Conservation (phyloP, 352 stramenopile species). For the Phytophthora crassamura region DNA sequence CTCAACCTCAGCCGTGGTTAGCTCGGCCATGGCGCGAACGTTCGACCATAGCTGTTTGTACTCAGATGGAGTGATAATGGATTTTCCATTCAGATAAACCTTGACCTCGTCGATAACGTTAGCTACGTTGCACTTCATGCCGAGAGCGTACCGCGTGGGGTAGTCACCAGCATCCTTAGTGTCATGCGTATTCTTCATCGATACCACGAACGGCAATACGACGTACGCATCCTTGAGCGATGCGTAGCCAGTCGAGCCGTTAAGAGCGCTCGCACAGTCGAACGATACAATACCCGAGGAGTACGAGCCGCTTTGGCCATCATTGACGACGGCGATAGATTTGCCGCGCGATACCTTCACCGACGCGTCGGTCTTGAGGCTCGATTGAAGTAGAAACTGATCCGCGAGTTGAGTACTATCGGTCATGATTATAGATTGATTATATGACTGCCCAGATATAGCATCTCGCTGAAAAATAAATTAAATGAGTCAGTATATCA, state of each 20-base stretch:
- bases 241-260: constrained; percentile 11
- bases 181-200: neutral
- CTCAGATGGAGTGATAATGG: neutral
- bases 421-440: no score
- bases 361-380: no score
- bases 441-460: no score
- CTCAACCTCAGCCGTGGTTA: neutral
- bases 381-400: no score
- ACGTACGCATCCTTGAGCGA: constrained; percentile 11
- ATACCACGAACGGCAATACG: neutral
- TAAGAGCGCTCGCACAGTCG: no score
- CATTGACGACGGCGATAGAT: no score
- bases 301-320: no score
- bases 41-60: neutral
- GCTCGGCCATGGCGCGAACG: neutral
- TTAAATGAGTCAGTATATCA: no score
- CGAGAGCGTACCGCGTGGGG: neutral
- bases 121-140: neutral
- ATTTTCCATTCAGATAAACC: neutral
- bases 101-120: neutral
- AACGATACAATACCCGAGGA: no score
- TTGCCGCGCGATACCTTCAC: no score
- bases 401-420: no score
- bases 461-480: no score
- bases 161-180: neutral